Base-by-base conservation (phyloP, 1,284 basidiomycete species). In the Coriolopsis trogii region DNA sequence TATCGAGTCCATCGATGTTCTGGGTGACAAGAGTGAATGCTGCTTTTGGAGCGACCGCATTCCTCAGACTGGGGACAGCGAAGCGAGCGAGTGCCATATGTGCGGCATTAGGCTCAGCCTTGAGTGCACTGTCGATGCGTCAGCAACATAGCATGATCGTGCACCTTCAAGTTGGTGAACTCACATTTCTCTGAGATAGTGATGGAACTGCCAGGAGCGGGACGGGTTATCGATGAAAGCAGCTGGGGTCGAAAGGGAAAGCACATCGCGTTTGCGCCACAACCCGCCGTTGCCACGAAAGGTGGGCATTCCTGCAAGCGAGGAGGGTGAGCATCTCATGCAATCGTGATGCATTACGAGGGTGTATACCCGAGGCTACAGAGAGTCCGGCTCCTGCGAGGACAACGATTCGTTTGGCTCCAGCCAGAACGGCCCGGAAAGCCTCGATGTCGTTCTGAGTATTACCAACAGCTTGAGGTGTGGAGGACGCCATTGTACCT, bases 121-220 rank as follows among this genome's bases (percentile, higher is more conserved):
- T 64, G 16, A 73, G 67, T 18, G 75, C 79, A 38, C 79, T 82
- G 50, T 30, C 8, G 25, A 24, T 9, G 12, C 10, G 21, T 8
- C 0, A 65, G 18, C 18, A 10, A 5, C 29, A n/a, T n/a, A 43
- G 9, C 23, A 16, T n/a, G 46, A n/a, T 16, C 20, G 26, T 4
- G 9, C 37, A 8, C n/a, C 20, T 18, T 23, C 1, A 23, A 6
- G 8, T 21, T 2, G 4, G 8, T 9, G 28, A 21, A 26, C 73
- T 52, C 53, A 82, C 80, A 63, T 68, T 53, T 76, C 70, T 45
- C 81, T 69, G 41, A 81, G 67, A 55, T 77, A 77, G 60, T 84
- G 81, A 55, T 81, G 84, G 62, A 85, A 85, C 56, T 81, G 79
- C 84, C 81, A 85, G 8, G 79, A 76, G 3, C 73, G 68, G 26